Conservation (phyloP, 2,329 filamentous ascomycete species). For the Penicillium sp. region DNA sequence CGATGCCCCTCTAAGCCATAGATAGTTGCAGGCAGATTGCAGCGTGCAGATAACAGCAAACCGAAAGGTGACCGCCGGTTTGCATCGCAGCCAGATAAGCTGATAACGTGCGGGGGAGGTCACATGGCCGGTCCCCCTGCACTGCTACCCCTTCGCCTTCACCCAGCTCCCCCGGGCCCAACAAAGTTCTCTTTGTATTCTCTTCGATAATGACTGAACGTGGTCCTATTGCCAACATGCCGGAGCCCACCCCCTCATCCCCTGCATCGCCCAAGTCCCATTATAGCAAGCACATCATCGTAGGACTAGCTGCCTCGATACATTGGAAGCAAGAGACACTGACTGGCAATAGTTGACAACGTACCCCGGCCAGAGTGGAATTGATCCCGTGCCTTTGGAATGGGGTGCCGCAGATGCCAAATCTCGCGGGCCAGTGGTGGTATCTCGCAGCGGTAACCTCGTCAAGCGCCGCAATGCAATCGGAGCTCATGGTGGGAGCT, state of each 20-base stretch:
- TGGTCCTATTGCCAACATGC: conserved; percentile 21
- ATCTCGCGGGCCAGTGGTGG: conserved; percentile 82
- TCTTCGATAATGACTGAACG: conserved; percentile 25
- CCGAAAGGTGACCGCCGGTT: conserved; percentile 7
- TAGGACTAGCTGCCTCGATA: conserved; percentile 18
- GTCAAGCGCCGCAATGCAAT: conserved; percentile 54
- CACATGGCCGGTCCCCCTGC: conserved; percentile 26
- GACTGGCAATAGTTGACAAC: conserved; percentile 60
- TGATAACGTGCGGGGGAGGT: conserved; percentile 38
- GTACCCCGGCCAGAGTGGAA: conserved; percentile 91
- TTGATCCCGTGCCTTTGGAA: conserved; percentile 83
- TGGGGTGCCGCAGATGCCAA: conserved; percentile 80
- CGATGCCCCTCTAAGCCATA: background rate
- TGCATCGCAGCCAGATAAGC: conserved; percentile 13
- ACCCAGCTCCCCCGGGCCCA: background rate
- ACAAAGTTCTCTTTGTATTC: background rate
- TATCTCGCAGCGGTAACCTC: conserved; percentile 52
- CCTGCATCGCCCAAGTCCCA: conserved; percentile 26
- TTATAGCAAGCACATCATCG: conserved; percentile 40
- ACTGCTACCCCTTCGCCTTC: conserved; percentile 4
- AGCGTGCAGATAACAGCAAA: conserved; percentile 1
- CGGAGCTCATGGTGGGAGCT: conserved; percentile 81
- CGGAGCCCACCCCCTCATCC: conserved; percentile 23
- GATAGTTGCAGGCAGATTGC: background rate
- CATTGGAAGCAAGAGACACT: conserved; percentile 4